Conservation (phyloP, 2,329 filamentous ascomycete genomes). For the Diaporthe batatas region DNA sequence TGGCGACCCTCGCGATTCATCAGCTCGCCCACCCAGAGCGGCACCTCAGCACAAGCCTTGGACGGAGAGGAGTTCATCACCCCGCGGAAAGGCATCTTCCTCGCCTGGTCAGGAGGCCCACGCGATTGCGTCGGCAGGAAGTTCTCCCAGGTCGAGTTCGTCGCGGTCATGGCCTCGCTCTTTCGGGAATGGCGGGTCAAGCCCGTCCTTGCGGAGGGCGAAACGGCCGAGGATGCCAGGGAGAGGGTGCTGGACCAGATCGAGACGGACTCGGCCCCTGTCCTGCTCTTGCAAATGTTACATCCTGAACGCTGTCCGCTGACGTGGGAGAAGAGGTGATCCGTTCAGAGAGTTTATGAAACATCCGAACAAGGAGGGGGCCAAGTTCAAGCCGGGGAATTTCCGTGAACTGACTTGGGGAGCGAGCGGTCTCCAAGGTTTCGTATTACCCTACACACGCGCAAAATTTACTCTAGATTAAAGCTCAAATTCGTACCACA, state of each 20-base stretch:
- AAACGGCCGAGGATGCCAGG: neutral
- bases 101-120: neutral
- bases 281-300: neutral
- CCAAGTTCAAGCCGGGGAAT: too few species aligned
- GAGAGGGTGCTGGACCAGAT: neutral
- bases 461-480: too few species aligned
- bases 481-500: too few species aligned
- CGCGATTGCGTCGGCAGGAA: neutral
- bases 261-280: neutral
- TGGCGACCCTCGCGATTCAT: conserved; percentile 24
- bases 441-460: too few species aligned
- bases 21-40: neutral
- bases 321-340: neutral
- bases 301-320: neutral
- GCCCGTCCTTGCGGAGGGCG: neutral
- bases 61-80: conserved; percentile 29
- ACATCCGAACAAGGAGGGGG: too few species aligned
- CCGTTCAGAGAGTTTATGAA: too few species aligned
- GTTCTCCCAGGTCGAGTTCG: neutral
- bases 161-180: neutral
- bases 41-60: neutral
- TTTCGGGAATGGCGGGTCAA: neutral
- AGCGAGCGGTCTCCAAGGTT: too few species aligned
- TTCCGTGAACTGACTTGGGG: too few species aligned
- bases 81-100: neutral